Evolutionary conservation across 2,329 filamentous ascomycete species (phyloP).

Genomic region (Arthrobotrys sphaeroides): DNA sequence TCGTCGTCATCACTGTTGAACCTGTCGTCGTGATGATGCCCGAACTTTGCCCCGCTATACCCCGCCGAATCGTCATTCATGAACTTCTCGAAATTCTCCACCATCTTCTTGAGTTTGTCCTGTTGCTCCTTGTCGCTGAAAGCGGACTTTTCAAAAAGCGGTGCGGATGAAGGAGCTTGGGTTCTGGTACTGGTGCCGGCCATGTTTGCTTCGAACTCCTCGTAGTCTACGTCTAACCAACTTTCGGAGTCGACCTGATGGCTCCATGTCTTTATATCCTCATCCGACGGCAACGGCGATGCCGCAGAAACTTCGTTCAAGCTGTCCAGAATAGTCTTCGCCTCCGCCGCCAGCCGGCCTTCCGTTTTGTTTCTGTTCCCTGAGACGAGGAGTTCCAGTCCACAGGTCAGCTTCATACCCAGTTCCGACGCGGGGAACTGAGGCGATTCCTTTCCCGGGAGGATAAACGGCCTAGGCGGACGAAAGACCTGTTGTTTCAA

Average conservation of each 20-base stretch:
- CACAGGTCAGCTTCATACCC: slow-evolving; percentile 89
- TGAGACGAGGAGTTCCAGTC: slow-evolving; percentile 84
- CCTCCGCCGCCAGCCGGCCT: slow-evolving; percentile 51
- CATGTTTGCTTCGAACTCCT: slow-evolving; percentile 86
- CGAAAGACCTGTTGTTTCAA: slow-evolving; percentile 84
- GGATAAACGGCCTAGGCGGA: slow-evolving; percentile 64
- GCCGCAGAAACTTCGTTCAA: slow-evolving; percentile 8
- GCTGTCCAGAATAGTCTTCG: slow-evolving; percentile 40
- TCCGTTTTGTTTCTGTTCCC: slow-evolving; percentile 69
- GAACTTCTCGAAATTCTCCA: slow-evolving; percentile 91
- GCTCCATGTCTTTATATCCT: slow-evolving; percentile 77
- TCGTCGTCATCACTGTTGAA: slow-evolving; percentile 73
- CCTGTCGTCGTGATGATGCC: slow-evolving; percentile 65
- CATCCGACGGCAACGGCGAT: slow-evolving; percentile 71
- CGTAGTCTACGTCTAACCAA: slow-evolving; percentile 92
- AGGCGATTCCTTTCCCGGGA: slow-evolving; percentile 47
- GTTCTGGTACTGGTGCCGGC: slow-evolving; percentile 62
- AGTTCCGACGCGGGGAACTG: slow-evolving; percentile 64
- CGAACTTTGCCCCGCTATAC: slow-evolving; percentile 76
- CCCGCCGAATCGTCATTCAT: slow-evolving; percentile 80
- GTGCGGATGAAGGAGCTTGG: slow-evolving; percentile 25
- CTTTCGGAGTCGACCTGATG: slow-evolving; percentile 80
- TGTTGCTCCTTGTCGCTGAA: slow-evolving; percentile 75
- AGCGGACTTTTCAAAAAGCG: slow-evolving; percentile 60
- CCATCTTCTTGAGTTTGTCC: slow-evolving; percentile 85